Conservation (phyloP, 306 rosid species). For the Fagus sylvatica region DNA sequence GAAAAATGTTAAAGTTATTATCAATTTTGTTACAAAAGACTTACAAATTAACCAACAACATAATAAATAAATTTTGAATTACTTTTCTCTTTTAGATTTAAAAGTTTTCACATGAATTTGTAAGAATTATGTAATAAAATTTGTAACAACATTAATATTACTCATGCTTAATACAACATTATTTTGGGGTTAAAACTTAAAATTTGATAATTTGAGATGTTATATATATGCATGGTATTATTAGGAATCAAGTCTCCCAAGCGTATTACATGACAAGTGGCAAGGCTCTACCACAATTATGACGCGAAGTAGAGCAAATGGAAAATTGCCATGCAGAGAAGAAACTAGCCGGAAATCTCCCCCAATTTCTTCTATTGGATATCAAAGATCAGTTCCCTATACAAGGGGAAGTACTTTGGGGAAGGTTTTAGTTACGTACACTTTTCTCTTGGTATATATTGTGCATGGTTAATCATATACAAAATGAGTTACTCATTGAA, state of each 20-base stretch:
- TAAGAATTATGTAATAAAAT: no score
- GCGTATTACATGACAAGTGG: slow-evolving; percentile 47
- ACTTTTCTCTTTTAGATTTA: no score
- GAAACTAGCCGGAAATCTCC: slow-evolving; percentile 69
- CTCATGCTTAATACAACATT: neutral
- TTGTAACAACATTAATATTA: no score
- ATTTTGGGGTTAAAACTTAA: neutral
- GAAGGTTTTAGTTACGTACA: slow-evolving; percentile 46
- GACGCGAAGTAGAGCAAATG: slow-evolving; percentile 70
- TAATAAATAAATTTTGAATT: no score
- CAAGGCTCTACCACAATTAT: slow-evolving; percentile 44
- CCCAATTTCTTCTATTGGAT: slow-evolving; percentile 43
- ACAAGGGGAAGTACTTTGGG: slow-evolving; percentile 58
- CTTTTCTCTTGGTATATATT: neutral
- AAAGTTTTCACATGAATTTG: no score
- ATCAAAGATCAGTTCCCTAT: slow-evolving; percentile 73
- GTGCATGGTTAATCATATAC: neutral
- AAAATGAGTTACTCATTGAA: neutral
- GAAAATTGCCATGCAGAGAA: slow-evolving; percentile 62
- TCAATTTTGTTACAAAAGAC: no score
- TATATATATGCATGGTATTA: neutral
- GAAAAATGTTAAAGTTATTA: no score
- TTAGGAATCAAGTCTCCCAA: slow-evolving; percentile 88
- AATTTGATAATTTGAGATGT: neutral
- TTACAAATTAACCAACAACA: no score